Conservation (phyloP, 176 grass and related monocot genomes). For the Guadua angustifolia region DNA sequence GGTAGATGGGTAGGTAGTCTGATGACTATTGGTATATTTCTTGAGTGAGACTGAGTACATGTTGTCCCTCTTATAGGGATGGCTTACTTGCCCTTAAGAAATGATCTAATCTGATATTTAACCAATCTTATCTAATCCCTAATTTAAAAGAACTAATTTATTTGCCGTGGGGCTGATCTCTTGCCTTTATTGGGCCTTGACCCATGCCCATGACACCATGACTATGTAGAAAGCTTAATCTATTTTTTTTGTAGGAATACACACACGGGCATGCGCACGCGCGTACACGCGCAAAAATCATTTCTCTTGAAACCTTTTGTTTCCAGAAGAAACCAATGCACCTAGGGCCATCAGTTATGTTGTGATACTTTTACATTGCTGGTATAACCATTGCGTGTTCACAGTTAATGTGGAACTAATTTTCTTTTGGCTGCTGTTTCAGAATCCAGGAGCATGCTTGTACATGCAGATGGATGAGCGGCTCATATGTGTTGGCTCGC, state of each 20-base stretch:
- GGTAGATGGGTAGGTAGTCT: too few species aligned
- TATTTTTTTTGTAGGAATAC: neutral
- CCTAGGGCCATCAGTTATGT: neutral
- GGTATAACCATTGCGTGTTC: neutral
- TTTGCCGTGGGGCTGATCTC: too few species aligned
- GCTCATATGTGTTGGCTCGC: conserved; percentile 81
- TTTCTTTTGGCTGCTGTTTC: conserved; percentile 49
- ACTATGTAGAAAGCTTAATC: neutral
- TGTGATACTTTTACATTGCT: neutral
- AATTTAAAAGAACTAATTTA: too few species aligned
- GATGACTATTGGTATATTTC: too few species aligned
- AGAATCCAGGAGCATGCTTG: conserved; percentile 89
- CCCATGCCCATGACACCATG: neutral
- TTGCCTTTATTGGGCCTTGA: too few species aligned
- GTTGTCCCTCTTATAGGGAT: too few species aligned
- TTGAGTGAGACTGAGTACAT: too few species aligned
- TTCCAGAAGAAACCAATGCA: conserved; percentile 4
- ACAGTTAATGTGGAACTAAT: conserved; percentile 3
- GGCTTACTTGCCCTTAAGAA: too few species aligned
- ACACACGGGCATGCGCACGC: too few species aligned
- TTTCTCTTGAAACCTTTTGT: neutral
- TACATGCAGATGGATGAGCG: conserved; percentile 78
- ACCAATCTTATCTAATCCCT: too few species aligned
- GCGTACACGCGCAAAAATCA: neutral
- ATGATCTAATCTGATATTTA: too few species aligned